A percentile compares a stretch with the other conserved stretches of the same genome.
phyloP scores from a whole-genome alignment of 1,139 yeast genomes.

The Magnusiomyces ingens region DNA sequence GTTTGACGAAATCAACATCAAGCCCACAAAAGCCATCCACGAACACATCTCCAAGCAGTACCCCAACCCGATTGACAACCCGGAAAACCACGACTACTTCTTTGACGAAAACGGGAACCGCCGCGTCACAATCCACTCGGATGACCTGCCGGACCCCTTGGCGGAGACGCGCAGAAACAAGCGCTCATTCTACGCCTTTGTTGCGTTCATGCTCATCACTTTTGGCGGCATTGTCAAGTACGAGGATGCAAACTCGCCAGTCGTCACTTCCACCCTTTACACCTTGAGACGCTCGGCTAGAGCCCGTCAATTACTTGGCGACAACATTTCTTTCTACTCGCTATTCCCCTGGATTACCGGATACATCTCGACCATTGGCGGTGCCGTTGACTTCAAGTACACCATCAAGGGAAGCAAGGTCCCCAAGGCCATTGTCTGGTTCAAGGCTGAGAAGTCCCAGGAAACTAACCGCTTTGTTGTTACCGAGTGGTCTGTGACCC shows the following conservation, averaged over 20 bases:
- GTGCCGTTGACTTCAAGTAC: constrained; percentile 67
- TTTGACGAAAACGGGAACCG: constrained; percentile 16
- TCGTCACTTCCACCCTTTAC: constrained; percentile 80
- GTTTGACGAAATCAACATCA: not conserved
- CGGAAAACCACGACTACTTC: constrained; percentile 11
- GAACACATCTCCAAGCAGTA: not conserved
- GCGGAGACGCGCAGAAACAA: constrained; percentile 47
- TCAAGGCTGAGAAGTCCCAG: constrained; percentile 31
- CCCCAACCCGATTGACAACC: constrained; percentile 3
- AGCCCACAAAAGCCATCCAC: not conserved
- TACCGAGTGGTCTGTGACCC: constrained; percentile 33
- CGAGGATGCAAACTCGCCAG: constrained; percentile 84
- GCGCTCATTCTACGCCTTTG: constrained; percentile 52
- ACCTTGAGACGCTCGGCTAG: constrained; percentile 70
- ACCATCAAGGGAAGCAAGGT: constrained; percentile 51
- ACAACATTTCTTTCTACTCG: constrained; percentile 60
- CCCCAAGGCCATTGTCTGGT: constrained; percentile 29
- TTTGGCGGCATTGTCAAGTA: constrained; percentile 77
- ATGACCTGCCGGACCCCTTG: constrained; percentile 50
- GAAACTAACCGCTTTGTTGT: constrained; percentile 28
- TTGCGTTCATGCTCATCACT: constrained; percentile 56
- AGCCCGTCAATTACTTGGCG: constrained; percentile 65
- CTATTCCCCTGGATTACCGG: constrained; percentile 90
- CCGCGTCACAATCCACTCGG: constrained; percentile 32
- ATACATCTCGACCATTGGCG: constrained; percentile 72